Evolutionary conservation across 176 grass and related monocot genomes (phyloP).

Genomic region (Rhynchospora breviuscula): DNA sequence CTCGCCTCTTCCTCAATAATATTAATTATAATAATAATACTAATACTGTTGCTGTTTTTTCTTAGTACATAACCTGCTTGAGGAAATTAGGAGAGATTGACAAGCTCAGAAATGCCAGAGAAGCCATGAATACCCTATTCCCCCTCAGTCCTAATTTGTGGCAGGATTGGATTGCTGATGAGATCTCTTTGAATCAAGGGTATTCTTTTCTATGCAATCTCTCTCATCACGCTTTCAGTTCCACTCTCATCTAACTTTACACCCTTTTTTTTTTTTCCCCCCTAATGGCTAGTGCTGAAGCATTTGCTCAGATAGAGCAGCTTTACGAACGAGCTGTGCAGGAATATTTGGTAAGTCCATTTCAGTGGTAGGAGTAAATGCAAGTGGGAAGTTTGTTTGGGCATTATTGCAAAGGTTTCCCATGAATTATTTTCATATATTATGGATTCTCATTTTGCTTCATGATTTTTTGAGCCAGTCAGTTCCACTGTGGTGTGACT

Average conservation of each 20-base stretch:
- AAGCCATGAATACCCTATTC: slow-evolving; percentile 70
- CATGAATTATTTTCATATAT: not conserved
- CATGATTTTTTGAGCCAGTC: slow-evolving; percentile 44
- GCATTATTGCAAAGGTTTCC: not conserved
- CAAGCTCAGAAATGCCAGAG: slow-evolving; percentile 68
- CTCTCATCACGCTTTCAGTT: not conserved
- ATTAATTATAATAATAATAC: too few species aligned
- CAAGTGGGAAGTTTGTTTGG: not conserved
- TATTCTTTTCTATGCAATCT: not conserved
- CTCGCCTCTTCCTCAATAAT: not conserved
- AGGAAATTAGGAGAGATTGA: slow-evolving; percentile 73
- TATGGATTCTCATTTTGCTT: slow-evolving; percentile 14
- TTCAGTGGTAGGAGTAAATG: not conserved
- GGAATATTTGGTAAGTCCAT: slow-evolving; percentile 77
- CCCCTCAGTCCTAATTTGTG: slow-evolving; percentile 78
- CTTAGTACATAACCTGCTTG: slow-evolving; percentile 67
- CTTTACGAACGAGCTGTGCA: slow-evolving; percentile 83
- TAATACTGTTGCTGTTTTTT: not conserved
- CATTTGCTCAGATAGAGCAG: slow-evolving; percentile 54
- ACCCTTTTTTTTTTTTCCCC: not conserved
- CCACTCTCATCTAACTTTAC: not conserved
- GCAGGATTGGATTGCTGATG: slow-evolving; percentile 91
- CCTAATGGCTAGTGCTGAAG: slow-evolving; percentile 46
- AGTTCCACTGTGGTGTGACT: slow-evolving; percentile 72
- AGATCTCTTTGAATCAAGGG: slow-evolving; percentile 61